These are phyloP conservation scores for Wickerhamiella infanticola DNA, from an alignment of 1,139 yeast species.

Conservation along the genomic window DNA sequence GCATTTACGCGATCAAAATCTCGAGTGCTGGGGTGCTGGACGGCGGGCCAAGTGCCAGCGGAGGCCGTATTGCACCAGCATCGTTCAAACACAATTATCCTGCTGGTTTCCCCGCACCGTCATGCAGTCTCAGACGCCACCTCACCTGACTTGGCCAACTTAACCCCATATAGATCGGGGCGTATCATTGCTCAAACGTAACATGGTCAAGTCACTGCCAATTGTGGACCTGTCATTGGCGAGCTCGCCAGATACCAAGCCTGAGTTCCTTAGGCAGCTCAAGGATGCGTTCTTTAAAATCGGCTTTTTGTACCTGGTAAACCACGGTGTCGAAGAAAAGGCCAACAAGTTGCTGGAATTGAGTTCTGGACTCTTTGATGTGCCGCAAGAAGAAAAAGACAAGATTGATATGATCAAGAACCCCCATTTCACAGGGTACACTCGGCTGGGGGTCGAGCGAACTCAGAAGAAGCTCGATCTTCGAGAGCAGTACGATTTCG, in stretches of 20 bases:
- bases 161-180: no score
- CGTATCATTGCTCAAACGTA: no score
- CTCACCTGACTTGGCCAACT: no score
- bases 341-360: conserved; percentile 30
- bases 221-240: conserved; percentile 21
- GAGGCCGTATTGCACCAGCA: no score
- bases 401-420: conserved; percentile 45
- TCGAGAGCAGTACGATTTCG: conserved; percentile 57
- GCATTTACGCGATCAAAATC: no score
- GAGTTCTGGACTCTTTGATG: conserved; percentile 35
- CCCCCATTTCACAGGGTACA: conserved; percentile 55
- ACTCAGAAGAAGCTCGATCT: conserved; percentile 46
- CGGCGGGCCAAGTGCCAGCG: no score
- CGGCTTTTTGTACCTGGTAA: conserved; percentile 42
- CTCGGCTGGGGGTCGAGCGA: conserved; percentile 48
- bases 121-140: no score
- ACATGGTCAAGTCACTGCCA: conserved; percentile 15
- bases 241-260: conserved; percentile 28
- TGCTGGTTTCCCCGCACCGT: no score
- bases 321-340: conserved; percentile 32
- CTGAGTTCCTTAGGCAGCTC: conserved; percentile 32
- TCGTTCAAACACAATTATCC: no score
- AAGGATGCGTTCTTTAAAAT: conserved; percentile 43
- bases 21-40: no score
- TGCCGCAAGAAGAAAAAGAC: conserved; percentile 38